Conservation (phyloP, 192 early-diverging fungal species). For the Linnemannia exigua region DNA sequence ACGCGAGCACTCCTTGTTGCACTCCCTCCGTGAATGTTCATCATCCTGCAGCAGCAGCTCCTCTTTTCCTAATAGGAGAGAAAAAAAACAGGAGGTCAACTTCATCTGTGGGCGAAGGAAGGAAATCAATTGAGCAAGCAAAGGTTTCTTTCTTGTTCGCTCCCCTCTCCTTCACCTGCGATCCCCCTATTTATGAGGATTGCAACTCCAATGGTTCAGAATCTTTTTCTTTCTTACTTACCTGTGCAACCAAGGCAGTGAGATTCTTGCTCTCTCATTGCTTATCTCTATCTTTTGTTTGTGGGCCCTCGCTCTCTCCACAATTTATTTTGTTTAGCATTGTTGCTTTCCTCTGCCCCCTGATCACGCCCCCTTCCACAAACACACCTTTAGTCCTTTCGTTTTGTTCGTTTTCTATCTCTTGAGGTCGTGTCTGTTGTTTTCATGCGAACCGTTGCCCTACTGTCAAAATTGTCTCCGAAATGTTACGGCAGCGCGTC, state of each 20-base stretch:
- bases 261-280: not conserved
- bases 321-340: not conserved
- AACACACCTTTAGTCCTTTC: conserved; percentile 18
- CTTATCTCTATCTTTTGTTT: not conserved
- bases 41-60: too few relatives aligned
- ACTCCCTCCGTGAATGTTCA: too few relatives aligned
- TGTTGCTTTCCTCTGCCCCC: not conserved
- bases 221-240: not conserved
- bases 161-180: not conserved
- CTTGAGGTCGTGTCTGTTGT: conserved; percentile 3
- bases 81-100: not conserved
- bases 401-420: conserved; percentile 30
- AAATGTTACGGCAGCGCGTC: not conserved
- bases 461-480: not conserved
- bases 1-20: too few relatives aligned
- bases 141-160: not conserved
- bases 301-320: not conserved
- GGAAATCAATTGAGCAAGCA: not conserved
- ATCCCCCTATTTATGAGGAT: not conserved
- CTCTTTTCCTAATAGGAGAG: too few relatives aligned
- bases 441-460: conserved; percentile 4
- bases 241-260: not conserved
- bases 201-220: not conserved
- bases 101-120: not conserved
- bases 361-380: not conserved